Percentiles rank a stretch among this genome's conserved stretches.
Conservation (phyloP, 257 asterid species). For the Anisodus tanguticus region DNA sequence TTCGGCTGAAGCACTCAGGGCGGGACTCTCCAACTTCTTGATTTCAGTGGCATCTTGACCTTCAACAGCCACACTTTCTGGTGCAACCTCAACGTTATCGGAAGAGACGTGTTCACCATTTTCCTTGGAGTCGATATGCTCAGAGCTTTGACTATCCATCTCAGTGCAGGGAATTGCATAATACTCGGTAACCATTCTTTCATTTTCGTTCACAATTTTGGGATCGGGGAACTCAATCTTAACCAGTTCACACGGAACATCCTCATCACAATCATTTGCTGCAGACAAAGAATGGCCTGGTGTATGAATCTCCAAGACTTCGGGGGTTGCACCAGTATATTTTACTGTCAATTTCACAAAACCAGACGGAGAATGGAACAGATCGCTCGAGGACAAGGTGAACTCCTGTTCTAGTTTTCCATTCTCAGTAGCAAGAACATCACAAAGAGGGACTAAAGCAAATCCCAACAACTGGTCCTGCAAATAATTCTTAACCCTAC, state of each 20-base stretch:
- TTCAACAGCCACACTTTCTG: slow-evolving; percentile 36
- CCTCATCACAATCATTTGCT: slow-evolving; percentile 37
- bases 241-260: slow-evolving; percentile 54
- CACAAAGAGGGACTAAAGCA: slow-evolving; percentile 83
- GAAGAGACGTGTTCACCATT: slow-evolving; percentile 55
- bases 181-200: slow-evolving; percentile 87
- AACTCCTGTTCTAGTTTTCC: slow-evolving; percentile 88
- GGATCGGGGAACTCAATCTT: slow-evolving; percentile 96
- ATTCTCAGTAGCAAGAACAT: slow-evolving; percentile 56
- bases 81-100: slow-evolving; percentile 44
- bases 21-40: slow-evolving; percentile 57
- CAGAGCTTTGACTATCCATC: slow-evolving; percentile 62
- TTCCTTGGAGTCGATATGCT: slow-evolving; percentile 57
- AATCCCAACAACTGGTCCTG: slow-evolving; percentile 95
- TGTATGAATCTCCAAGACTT: slow-evolving; percentile 61
- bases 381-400: slow-evolving; percentile 87
- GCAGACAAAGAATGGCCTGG: slow-evolving; percentile 45
- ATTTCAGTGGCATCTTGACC: slow-evolving; percentile 30
- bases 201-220: slow-evolving; percentile 68
- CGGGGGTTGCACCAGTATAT: slow-evolving; percentile 70
- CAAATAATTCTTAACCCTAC: slow-evolving; percentile 88
- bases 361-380: slow-evolving; percentile 98
- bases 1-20: slow-evolving; percentile 57
- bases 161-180: slow-evolving; percentile 66
- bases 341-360: slow-evolving; percentile 77